Base-by-base conservation (phyloP, 2,329 filamentous ascomycete genomes). In the Ciborinia camelliae region DNA sequence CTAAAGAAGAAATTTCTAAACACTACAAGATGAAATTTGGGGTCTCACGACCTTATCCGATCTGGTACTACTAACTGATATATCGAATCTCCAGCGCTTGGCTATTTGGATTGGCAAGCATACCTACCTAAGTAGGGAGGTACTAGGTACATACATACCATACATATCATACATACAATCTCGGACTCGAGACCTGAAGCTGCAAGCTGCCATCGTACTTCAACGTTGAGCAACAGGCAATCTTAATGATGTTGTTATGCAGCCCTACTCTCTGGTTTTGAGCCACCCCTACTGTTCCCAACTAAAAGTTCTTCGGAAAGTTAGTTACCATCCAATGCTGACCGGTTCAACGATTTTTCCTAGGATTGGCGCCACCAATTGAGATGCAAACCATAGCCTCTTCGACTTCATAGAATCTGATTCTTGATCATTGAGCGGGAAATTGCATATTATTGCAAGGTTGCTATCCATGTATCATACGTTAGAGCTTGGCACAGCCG, bases 31-130 rank as follows among this genome's bases (percentile, higher is more conserved):
- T 66, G 62, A 64, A 63, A 54, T 55, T 30, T 55, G 50, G 15
- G 3, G 64, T 68, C 48, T 51, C 45, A 68, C 66, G 58, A 63
- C 61, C 58, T 66, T 45, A 45, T 64, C 64, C 54, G 48, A 68
- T 69, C 64, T 65, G 63, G 67, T 66, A 26, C 57, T 30, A 68
- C 66, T 61, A 45, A 39, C 41, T 26, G 15, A 45, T 63, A 59
- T 66, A 67, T 59, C 61, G 51, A 55, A 64, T 50, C 54, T 58
- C 14, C 53, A 58, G 53, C 30, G 45, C 52, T 63, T 59, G 52
- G 32, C 15, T 63, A n/a, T 20, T 39, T 45, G 23, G 39, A 63
- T 43, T n/a, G 58, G 1, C 54, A 30, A n/a, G 50, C n/a, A 41
- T 58, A 39, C 53, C 52, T 61, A 23, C 35, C n/a, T n/a, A n/a